Base-by-base conservation (phyloP, 202 grass and related monocot genomes). In the Musa balbisiana region DNA sequence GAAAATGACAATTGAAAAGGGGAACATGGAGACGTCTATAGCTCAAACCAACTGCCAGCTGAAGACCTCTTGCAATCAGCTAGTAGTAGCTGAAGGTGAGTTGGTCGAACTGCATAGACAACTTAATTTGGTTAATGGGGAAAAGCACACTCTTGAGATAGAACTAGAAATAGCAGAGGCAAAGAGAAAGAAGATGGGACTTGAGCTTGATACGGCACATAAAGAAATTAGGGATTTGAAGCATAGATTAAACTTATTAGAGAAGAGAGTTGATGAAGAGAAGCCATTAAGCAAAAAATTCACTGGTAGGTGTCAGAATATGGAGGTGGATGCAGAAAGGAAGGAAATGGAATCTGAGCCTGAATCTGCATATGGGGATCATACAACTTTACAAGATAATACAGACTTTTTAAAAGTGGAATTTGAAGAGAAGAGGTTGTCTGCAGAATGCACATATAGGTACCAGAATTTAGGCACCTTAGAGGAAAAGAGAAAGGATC, bases 21-120 rank as follows among this genome's bases (percentile, higher is more conserved):
- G 22, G 33, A 33, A 73, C 52, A 22, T 80, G 8, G 78, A 80
- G 56, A 64, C 59, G 69, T 84, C 74, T 2, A 72, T 94, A 58
- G 79, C 83, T 22, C 83, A 94, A n/a, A 72, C 85, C 66, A 85
- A 82, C 63, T 82, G 74, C 25, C 91, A 99, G 52, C 66, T 87
- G 56, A 80, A 90, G 83, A 78, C 67, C 51, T 80, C 10, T 27
- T 72, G 77, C 21, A 71, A 83, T 73, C 80, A 90, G 55, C 62
- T 83, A 11, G 69, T 62, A 82, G 81, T 87, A 63, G 87, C 81
- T 13, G 85, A 99, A 78, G 76, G 80, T 81, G 88, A 68, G 78
- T 87, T 82, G 3, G 67, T 50, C 0, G 85, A 92, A 24, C 27
- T 95, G 53, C 96, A 95, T 60, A 83, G 84, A 76, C 87, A 85